phyloP scores from a whole-genome alignment of 169 alveolate species.

The Eimeria falciformis region DNA sequence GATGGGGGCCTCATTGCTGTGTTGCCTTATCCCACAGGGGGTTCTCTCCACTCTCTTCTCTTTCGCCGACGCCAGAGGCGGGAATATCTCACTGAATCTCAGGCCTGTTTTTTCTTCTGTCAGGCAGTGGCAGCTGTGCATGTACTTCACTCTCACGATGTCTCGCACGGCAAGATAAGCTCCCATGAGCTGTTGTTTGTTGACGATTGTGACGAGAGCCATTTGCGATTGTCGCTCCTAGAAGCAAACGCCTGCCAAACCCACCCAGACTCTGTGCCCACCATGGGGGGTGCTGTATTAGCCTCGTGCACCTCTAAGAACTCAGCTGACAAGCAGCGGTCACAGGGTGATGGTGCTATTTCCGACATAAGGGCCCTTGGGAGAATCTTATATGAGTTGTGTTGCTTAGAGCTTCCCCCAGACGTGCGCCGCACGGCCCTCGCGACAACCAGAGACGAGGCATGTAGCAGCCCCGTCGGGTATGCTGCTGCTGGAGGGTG shows the following conservation, averaged over 20 bases:
- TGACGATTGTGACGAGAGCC: not conserved
- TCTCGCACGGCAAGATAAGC: constrained; percentile 4
- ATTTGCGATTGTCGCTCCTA: not conserved
- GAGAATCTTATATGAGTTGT: constrained; percentile 2
- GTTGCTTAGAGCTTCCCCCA: constrained; percentile 34
- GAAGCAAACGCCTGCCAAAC: not conserved
- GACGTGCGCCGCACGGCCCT: not conserved
- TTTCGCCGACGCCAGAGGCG: constrained; percentile 45
- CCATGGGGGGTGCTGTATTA: not conserved
- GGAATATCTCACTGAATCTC: constrained; percentile 33
- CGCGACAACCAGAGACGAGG: too few species aligned
- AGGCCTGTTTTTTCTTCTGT: constrained; percentile 19
- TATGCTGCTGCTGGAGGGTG: too few species aligned
- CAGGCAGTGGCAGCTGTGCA: constrained; percentile 53
- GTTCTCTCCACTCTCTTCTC: constrained; percentile 11
- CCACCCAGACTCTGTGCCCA: not conserved
- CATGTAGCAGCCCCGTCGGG: too few species aligned
- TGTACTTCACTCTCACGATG: constrained; percentile 11
- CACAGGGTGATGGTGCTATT: not conserved
- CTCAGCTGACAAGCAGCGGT: not conserved
- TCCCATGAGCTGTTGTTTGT: constrained; percentile 13
- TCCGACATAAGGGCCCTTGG: constrained; percentile 43
- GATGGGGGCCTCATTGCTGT: not conserved
- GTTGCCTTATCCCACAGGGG: constrained; percentile 30
- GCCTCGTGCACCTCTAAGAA: not conserved